Percentiles rank a stretch among this genome's conserved stretches.
Evolutionary conservation across 2,329 filamentous ascomycete genomes (phyloP).

Genomic region (Phaeosphaeria sp.): DNA sequence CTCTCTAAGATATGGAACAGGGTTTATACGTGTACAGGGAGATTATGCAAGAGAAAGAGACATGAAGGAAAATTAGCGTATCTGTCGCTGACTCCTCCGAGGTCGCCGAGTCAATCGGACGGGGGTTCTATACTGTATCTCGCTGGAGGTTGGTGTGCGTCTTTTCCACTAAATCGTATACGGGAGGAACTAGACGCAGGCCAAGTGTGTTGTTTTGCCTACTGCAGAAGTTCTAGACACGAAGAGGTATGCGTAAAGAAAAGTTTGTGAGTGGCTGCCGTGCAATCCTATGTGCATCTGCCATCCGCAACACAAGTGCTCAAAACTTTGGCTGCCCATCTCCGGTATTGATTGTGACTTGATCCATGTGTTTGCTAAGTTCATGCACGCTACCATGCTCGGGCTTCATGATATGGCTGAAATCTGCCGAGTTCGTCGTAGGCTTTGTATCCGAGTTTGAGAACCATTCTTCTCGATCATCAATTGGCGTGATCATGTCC

Average conservation of each 20-base stretch:
- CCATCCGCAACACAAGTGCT: not conserved
- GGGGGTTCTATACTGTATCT: no score
- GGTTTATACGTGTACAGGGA: not conserved
- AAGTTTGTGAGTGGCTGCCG: no score
- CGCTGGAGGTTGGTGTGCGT: no score
- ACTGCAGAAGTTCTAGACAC: no score
- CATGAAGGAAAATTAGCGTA: not conserved
- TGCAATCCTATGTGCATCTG: not conserved
- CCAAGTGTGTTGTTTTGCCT: no score
- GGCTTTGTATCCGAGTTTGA: not conserved
- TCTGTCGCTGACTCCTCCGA: no score
- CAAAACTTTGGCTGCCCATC: not conserved
- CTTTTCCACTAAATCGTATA: not conserved
- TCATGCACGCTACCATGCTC: not conserved
- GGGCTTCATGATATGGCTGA: not conserved
- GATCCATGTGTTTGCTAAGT: not conserved
- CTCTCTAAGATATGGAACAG: not conserved
- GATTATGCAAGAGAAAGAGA: not conserved
- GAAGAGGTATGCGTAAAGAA: no score
- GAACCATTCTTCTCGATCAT: constrained; percentile 6
- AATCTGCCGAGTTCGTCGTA: not conserved
- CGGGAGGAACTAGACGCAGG: no score
- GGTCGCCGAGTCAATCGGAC: no score
- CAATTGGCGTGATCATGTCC: constrained; percentile 25
- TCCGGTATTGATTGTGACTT: not conserved